Evolutionary conservation across 257 asterid species (phyloP), one percentile per base, ranked within the genome.

Genomic region (Cinchona pubescens): DNA sequence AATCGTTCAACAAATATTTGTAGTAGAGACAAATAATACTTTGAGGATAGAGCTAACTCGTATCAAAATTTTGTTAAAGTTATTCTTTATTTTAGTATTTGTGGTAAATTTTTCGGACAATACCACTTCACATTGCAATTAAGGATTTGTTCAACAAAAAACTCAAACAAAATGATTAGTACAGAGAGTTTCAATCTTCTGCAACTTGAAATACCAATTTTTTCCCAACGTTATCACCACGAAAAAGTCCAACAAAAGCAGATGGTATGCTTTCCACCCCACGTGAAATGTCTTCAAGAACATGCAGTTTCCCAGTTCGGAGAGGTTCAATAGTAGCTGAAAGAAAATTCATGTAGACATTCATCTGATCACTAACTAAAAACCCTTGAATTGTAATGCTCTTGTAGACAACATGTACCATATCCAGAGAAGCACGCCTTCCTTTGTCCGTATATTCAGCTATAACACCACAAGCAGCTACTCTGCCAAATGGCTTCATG

Each of bases 401-500:
- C 70, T 86, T 88, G 81, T 88, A 92, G 30, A 92, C 53, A 53
- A 92, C 85, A 3, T 87, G 83, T 11, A 87, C 2, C 95, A 90
- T 85, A 45, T 87, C 76, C 1, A 86, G 85, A 7, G 82, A 79
- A 1, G 90, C 83, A 60, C 71, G 69, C 79, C 71, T 73, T 10
- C 74, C 76, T 0, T 55, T 18, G 34, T 84, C 81, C 0, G 91
- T 81, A 77, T 92, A 90, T 72, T 88, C 94, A 9, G 97, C 86
- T 4, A 92, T 90, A 53, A 80, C 96, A 1, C 95, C 97, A 38
- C 96, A 92, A 25, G 85, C 82, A 0, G 89, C 96, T 19, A 92
- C 87, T 69, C 96, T 79, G 1, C 97, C 95, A 10, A 87, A 86
- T 2, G 53, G 10, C 67, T 86, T 92, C 97, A 86, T 92, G 85